Evolutionary conservation across 805 yeast genomes (phyloP).

Genomic region (Lipomyces sp.): DNA sequence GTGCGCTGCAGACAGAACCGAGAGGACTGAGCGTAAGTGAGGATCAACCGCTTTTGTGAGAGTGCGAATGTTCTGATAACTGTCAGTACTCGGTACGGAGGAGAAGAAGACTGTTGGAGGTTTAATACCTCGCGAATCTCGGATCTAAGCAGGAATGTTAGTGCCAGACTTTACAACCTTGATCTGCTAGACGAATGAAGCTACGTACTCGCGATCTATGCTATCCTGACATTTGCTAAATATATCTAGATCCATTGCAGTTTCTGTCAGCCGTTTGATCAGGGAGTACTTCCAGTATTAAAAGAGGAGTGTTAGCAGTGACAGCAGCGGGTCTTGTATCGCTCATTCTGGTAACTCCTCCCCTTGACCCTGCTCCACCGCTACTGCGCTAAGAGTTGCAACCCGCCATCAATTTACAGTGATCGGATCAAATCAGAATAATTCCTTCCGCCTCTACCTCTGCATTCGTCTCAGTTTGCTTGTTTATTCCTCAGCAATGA

Average conservation of each 20-base stretch:
- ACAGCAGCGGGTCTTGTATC: too few species aligned
- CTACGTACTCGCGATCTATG: slow-evolving; percentile 21
- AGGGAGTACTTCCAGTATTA: too few species aligned
- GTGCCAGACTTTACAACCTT: background rate
- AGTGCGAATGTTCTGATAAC: slow-evolving; percentile 1
- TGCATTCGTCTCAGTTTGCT: background rate
- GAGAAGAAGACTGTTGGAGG: background rate
- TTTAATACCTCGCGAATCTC: slow-evolving; percentile 8
- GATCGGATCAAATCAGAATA: background rate
- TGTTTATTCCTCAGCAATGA: background rate
- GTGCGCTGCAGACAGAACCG: slow-evolving; percentile 14
- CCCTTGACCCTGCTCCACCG: too few species aligned
- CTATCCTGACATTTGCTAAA: slow-evolving; percentile 18
- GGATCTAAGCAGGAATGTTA: background rate
- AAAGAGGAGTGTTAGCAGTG: too few species aligned
- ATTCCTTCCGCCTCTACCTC: background rate
- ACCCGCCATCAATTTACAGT: background rate
- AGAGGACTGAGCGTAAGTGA: slow-evolving; percentile 14
- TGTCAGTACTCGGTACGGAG: background rate
- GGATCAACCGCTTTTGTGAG: slow-evolving; percentile 18
- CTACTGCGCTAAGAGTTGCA: too few species aligned
- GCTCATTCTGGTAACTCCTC: too few species aligned
- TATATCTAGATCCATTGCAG: slow-evolving; percentile 8
- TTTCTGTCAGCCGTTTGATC: background rate
- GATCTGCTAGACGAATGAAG: background rate